Evolutionary conservation across 1,284 basidiomycete genomes (phyloP).

Genomic region (Takashimella koratensis): DNA sequence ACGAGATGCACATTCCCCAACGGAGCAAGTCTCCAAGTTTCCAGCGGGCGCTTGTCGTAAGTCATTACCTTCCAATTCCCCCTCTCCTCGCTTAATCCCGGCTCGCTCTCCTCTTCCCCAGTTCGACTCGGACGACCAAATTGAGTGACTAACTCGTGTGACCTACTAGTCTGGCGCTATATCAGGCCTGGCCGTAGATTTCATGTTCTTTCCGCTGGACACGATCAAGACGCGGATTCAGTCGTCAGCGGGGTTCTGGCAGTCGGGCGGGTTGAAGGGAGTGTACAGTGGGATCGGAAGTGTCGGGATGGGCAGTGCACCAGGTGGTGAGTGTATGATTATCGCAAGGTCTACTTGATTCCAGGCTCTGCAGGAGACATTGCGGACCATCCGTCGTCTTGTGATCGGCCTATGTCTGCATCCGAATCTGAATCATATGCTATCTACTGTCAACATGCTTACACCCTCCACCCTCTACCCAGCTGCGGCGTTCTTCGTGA

Average conservation of each 20-base stretch:
- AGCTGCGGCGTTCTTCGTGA: conserved; percentile 95
- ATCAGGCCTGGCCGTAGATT: conserved; percentile 85
- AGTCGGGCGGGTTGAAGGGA: conserved; percentile 83
- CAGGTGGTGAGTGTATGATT: conserved; percentile 85
- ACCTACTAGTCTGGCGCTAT: conserved; percentile 70
- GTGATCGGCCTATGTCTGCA: neutral
- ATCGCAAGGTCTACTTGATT: too few relatives aligned
- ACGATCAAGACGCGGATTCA: conserved; percentile 95
- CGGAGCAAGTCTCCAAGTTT: conserved; percentile 30
- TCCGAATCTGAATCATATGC: too few relatives aligned
- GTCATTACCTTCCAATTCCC: conserved; percentile 8
- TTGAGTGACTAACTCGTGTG: neutral
- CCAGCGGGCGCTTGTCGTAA: conserved; percentile 37
- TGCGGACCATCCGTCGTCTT: neutral
- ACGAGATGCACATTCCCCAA: too few relatives aligned
- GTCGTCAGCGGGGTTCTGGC: conserved; percentile 77
- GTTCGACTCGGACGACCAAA: too few relatives aligned
- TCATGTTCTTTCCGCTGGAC: conserved; percentile 95
- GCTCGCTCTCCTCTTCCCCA: neutral
- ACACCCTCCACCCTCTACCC: too few relatives aligned
- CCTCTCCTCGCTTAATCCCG: neutral
- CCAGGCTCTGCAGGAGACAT: too few relatives aligned
- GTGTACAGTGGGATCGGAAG: conserved; percentile 94
- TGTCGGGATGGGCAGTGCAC: conserved; percentile 91
- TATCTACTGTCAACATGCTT: too few relatives aligned